Evolutionary conservation across 2,329 filamentous ascomycete genomes (phyloP), one percentile per base, ranked within the genome.

Genomic region (Cercospora berteroae): DNA sequence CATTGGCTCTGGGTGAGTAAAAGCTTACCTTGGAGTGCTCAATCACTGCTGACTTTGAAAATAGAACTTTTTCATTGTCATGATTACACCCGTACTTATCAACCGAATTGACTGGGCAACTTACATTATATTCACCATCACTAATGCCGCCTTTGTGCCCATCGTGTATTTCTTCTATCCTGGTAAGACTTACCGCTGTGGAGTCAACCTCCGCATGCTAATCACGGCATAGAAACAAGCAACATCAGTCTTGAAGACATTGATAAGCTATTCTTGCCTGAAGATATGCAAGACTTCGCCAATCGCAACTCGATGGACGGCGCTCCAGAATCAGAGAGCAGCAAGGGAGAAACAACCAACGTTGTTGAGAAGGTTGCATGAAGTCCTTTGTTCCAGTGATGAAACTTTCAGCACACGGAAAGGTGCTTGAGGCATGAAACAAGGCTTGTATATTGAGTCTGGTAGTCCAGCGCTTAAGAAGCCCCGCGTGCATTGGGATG

Each of bases 1-100:
- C 83, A 84, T 65, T 84, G 82, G 82, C 75, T 83, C 8, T 81
- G 79, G 77, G 83, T 33, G 8, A 58, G 29, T 36, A 5, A 7
- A 20, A 10, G 85, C 6, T 23, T 13, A n/a, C 18, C 56, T 55
- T 3, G 20, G 10, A 39, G 7, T 2, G 16, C 4, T 8, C 29
- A 13, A 42, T 9, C 0, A 10, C 20, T 44, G 50, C 62, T 58
- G 52, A 64, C 52, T 58, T 48, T 10, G 0, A 10, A 7, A 16
- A 48, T 50, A 66, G 29, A 59, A 48, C 52, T 57, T 57, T 18
- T 57, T 57, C 52, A 57, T 57, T 18, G 52, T 57, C 27, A 36
- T 60, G 39, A 78, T 80, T 65, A 82, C 82, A 56, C 80, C 80
- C 3, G 76, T 77, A 44, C 72, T 70, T 4, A 70, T 77, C n/a